Evolutionary conservation across 208 protist species (phyloP), one percentile per base, ranked within the genome.

Genomic region (Trypanosomatidae sp.): DNA sequence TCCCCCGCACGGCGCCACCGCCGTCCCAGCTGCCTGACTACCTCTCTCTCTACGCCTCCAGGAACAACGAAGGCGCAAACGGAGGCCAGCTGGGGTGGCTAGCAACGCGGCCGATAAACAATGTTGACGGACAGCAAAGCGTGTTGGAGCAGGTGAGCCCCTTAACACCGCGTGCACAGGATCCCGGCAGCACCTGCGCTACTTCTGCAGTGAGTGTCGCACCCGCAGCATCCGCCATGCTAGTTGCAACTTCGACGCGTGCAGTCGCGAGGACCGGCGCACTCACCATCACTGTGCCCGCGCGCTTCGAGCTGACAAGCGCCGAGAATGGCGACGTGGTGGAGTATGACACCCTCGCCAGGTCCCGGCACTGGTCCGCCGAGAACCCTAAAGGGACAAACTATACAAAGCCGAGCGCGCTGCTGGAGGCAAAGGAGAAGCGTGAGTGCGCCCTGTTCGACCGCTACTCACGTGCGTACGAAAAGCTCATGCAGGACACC

Each of bases 291-390:
- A 71, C 72, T 19, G 62, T 62, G 8, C 58, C 66, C 6, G 49
- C 72, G 1, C 83, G 86, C 17, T 88, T 88, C 67, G 69, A 74
- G 1, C 71, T 91, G 69, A 62, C 66, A 2, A 86, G 83, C 56
- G 77, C 84, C 52, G 53, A 59, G 2, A 88, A 79, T n/a, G 83
- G 86, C n/a, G 86, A 91, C 55, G 49, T 88, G 13, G 76, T 77
- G 7, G 83, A 86, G 65, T 76, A 46, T 36, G 86, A 88, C 53
- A 77, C 60, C 1, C 62, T 79, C 4, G 68, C 64, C 3, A 81
- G 86, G 12, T 46, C 59, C 50, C 39, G 19, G 44, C 83, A 86
- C 73, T 86, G 80, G 79, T 47, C 85, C 28, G 49, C 62, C 49
- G 69, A 44, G 44, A 74, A 76, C 55, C 73, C 68, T 7, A 67